Base-by-base conservation (phyloP, 306 rosid species). In the Cucurbita maxima region DNA sequence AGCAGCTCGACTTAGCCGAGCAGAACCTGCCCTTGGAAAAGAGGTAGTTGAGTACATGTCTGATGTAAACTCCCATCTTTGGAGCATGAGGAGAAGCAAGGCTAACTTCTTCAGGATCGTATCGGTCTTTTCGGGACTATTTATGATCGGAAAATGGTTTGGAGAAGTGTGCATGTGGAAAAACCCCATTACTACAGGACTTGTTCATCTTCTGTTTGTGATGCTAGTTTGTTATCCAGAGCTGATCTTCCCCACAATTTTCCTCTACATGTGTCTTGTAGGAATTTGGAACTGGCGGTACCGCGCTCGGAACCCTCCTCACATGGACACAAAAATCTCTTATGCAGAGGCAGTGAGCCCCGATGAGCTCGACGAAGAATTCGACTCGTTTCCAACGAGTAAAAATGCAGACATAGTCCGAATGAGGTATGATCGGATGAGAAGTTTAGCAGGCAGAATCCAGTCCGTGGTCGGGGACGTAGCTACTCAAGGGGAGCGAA, bases 21-120 rank as follows among this genome's bases (percentile, higher is more conserved):
- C 97, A 1, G 99, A 95, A 80, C 99, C 97, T 10, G 88, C 99
- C 60, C 91, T 95, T 0, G 82, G 90, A 77, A 88, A 47, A 73
- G 99, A 95, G 76, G 91, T 91, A 8, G 86, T 95, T 57, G 92
- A 85, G 57, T 89, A 85, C 87, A 85, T 95, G 95, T 91, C 96
- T 47, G 96, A 95, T 76, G 63, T 88, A 18, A 85, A 95, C 25
- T 82, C 97, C 76, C 96, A 95, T 79, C 82, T 88, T 16, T 95
- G 95, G 95, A 91, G 99, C 84, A 91, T 88, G 96, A 82, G 99
- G 70, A 87, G 95, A 1, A 95, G 97, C 91, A 95, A 95, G 86
- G 99, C 99, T 0, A 95, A 95, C 84, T 88, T 95, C 77, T 83
- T 79, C 81, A 85, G 97, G 43, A 54, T 95, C 13, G 83, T 77